phyloP scores from a whole-genome alignment of 2,329 filamentous ascomycete genomes.

The Allantophomopsis cytisporea region DNA sequence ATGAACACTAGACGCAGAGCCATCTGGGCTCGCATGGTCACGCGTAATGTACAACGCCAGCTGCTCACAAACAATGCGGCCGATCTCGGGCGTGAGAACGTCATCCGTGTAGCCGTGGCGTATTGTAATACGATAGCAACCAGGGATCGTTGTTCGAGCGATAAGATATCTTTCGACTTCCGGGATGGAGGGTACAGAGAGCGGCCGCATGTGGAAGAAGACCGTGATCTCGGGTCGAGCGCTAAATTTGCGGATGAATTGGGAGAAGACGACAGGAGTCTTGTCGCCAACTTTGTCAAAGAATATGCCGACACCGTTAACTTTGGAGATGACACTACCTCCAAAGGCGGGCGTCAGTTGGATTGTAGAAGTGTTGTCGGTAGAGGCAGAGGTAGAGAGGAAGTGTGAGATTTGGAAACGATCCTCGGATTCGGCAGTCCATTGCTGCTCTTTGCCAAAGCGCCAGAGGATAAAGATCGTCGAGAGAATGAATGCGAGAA shows the following conservation, averaged over 20 bases:
- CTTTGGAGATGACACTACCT: slow-evolving; percentile 24
- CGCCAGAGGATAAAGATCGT: slow-evolving; percentile 60
- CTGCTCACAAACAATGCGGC: slow-evolving; percentile 41
- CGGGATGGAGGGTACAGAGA: slow-evolving; percentile 42
- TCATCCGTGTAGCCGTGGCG: slow-evolving; percentile 64
- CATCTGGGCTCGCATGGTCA: slow-evolving; percentile 11
- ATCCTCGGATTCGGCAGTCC: slow-evolving; percentile 54
- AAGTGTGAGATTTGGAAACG: slow-evolving; percentile 34
- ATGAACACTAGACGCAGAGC: slow-evolving; percentile 3
- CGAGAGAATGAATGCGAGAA: slow-evolving; percentile 46
- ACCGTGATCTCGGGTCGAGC: slow-evolving; percentile 54
- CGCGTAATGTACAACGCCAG: slow-evolving; percentile 34
- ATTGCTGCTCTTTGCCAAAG: slow-evolving; percentile 67
- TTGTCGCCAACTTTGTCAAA: slow-evolving; percentile 63
- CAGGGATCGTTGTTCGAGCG: slow-evolving; percentile 28
- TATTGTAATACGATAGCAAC: slow-evolving; percentile 55
- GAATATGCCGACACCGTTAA: slow-evolving; percentile 54
- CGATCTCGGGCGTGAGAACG: slow-evolving; percentile 52
- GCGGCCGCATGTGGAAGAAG: slow-evolving; percentile 59
- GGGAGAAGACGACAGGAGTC: slow-evolving; percentile 53
- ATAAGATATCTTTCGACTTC: slow-evolving; percentile 32
- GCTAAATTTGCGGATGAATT: slow-evolving; percentile 60
- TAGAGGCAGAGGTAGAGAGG: slow-evolving; percentile 15
- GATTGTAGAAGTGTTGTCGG: slow-evolving; percentile 19
- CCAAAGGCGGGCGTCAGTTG: slow-evolving; percentile 24